Evolutionary conservation across 495 filamentous ascomycete genomes (phyloP), one percentile per base, ranked within the genome.

Genomic region (Polyplosphaeria fusca): DNA sequence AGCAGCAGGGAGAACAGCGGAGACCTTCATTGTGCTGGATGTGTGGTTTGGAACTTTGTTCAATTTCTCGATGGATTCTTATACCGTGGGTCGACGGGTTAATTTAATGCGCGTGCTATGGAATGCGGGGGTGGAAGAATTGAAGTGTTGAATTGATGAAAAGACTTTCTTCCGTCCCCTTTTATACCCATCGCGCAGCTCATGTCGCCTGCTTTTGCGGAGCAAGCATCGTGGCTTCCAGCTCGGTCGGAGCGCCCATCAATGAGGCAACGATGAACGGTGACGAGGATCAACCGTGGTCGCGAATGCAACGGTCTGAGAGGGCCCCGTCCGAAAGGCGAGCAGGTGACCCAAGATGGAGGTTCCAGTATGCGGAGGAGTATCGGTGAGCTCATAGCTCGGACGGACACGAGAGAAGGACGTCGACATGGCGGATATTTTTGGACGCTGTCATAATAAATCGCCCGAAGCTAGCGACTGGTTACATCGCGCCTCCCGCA

Each of bases 11-110:
- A 73, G 39, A 63, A 71, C 62, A 51, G 71, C 75, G 70, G 72
- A 69, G 71, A 80, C 71, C 61, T 77, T 76, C 79, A 82, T 82
- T 67, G 57, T 79, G 61, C 44, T 62, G 52, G 28, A 18, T 49
- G 2, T 35, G 30, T 7, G 7, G 30, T 14, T 35, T 35, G 7
- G 30, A 35, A n/a, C n/a, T n/a, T 35, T 35, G 30, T 35, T 35
- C 7, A 35, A 35, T 54, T 44, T 42, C 7, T 13, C 39, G 39
- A 5, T 18, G 39, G 39, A 5, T 42, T 12, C 19, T 42, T 7
- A 42, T 35, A 7, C 7, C 30, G 30, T 35, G 14, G 30, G 7
- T 35, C 30, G 30, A 7, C 30, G 30, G n/a, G 30, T 35, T 14
- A 35, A 35, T 35, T 35, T 35, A n/a, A 42, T 42, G 20, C 20